Evolutionary conservation across 805 yeast genomes (phyloP), one percentile per base, ranked within the genome.

Genomic region (Spathaspora passalidarum): DNA sequence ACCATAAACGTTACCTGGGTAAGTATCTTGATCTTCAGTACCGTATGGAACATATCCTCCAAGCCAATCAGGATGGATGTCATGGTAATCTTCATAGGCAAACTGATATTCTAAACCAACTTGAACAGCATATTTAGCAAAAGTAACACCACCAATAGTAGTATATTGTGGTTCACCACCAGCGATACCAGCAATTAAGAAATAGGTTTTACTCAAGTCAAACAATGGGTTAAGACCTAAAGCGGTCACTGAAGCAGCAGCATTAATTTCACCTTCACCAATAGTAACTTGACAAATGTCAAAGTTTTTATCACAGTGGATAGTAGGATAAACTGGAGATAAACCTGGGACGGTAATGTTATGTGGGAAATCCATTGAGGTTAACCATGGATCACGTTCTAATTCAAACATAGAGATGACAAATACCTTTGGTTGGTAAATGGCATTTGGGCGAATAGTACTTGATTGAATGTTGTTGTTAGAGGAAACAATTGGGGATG

Each of bases 181-280:
- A 10, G 81, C 86, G 57, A 82, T 82, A 59, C 88, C 88, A 18
- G 83, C 82, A 49, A 80, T 66, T 53, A 82, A 53, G 68, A 79
- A 82, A 68, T 80, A 82, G 37, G 87, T 80, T 54, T 76, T 73
- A 32, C 79, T 59, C 43, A 82, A 70, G 56, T 82, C 84, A 50
- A 82, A 81, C 47, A 69, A 55, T 34, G 84, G 80, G 46, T 72
- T 69, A 58, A 80, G 66, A 9, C 76, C 60, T 51, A 82, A 62
- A 5, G 87, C 82, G 36, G 78, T 72, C 47, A 81, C 58, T 19
- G 85, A 69, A 20, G 81, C 51, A 13, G 87, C 86, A 32, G 87
- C 87, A 55, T 82, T 82, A 52, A 80, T 75, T 59, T 82, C 86
- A 51, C 82, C 83, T 64, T 81, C 87, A 44, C 88, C 88, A n/a